Evolutionary conservation across 352 stramenopile genomes (phyloP).

Genomic region (Phytophthora sojae): DNA sequence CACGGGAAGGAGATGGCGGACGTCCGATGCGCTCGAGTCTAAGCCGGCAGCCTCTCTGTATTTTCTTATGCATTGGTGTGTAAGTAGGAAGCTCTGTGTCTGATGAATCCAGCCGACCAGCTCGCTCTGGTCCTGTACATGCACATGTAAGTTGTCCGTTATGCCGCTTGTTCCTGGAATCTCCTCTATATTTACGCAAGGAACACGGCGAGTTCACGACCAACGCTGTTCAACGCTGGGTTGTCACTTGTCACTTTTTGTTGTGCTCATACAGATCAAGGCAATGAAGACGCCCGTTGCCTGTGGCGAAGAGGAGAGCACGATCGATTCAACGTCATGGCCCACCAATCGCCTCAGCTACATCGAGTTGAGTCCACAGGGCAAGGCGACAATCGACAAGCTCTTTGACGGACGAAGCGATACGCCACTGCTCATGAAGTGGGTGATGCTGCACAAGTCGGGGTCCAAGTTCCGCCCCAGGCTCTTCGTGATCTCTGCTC

Average conservation of each 20-base stretch:
- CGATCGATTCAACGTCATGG: conserved; percentile 44
- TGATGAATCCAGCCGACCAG: conserved; percentile 13
- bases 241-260: conserved; percentile 5
- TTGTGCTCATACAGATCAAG: not conserved
- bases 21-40: conserved; percentile 5
- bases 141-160: conserved; percentile 18
- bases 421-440: conserved; percentile 65
- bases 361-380: conserved; percentile 53
- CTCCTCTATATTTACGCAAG: conserved; percentile 26
- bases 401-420: conserved; percentile 62
- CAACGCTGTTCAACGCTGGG: not conserved
- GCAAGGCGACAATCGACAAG: conserved; percentile 52
- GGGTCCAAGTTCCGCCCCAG: conserved; percentile 49
- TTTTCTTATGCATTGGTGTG: conserved; percentile 14
- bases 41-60: conserved; percentile 3
- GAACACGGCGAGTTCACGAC: conserved; percentile 6
- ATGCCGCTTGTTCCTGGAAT: conserved; percentile 3
- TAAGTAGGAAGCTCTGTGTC: conserved; percentile 6
- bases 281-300: conserved; percentile 29
- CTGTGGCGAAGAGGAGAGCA: conserved; percentile 26
- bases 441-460: conserved; percentile 60
- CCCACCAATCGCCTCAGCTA: conserved; percentile 76
- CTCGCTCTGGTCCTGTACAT: not conserved
- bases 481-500: conserved; percentile 63
- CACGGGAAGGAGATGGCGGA: not conserved